A percentile compares a stretch with the other conserved stretches of the same genome.
Evolutionary conservation across 2,329 filamentous ascomycete species (phyloP).

Genomic region (Karstenula rhodostoma): DNA sequence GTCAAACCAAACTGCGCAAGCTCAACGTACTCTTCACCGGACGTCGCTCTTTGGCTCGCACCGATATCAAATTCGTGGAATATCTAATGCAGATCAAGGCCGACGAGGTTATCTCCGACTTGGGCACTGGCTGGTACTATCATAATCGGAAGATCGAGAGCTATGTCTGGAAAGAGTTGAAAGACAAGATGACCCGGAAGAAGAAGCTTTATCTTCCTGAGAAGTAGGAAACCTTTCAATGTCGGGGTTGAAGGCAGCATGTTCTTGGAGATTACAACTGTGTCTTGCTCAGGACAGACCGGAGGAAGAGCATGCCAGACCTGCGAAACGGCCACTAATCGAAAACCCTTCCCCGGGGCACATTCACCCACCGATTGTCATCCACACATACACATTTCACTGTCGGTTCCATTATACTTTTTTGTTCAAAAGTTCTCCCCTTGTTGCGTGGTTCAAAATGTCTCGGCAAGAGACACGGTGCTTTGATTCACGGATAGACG

Average conservation of each 20-base stretch:
- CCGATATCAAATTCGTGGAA: conserved; percentile 55
- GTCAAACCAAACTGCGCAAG: conserved; percentile 52
- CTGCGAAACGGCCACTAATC: background rate
- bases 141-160: conserved; percentile 43
- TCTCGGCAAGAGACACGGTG: background rate
- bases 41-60: conserved; percentile 42
- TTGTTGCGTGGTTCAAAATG: background rate
- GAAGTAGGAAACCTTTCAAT: background rate
- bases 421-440: background rate
- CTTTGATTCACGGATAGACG: background rate
- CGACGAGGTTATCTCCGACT: conserved; percentile 46
- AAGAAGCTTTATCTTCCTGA: conserved; percentile 44
- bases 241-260: background rate
- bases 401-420: background rate
- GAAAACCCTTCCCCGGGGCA: too few species aligned
- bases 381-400: background rate
- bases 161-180: conserved; percentile 41
- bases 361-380: too few species aligned
- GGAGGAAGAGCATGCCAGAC: background rate
- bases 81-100: conserved; percentile 56
- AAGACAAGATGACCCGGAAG: conserved; percentile 47
- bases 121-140: conserved; percentile 28
- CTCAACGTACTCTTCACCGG: conserved; percentile 55
- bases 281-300: background rate
- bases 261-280: background rate